Evolutionary conservation across 768 basidiomycete species (phyloP).

Genomic region (Phlebiopsis flavidoalba): DNA sequence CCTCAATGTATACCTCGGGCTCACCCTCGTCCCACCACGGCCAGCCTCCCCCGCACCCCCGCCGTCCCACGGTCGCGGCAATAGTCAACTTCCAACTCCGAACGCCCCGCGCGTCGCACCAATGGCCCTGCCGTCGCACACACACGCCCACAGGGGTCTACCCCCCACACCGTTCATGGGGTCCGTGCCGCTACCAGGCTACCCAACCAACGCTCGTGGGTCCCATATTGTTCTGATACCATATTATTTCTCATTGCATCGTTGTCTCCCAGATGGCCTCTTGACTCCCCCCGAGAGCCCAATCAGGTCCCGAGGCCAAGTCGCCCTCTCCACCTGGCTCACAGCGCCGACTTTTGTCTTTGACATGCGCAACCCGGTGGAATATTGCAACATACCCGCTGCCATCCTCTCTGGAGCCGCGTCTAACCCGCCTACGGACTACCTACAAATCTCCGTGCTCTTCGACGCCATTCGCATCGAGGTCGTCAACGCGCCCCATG

Average conservation of each 20-base stretch:
- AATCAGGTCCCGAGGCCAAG: background rate
- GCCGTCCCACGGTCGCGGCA: conserved; percentile 1
- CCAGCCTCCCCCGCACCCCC: background rate
- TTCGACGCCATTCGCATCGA: background rate
- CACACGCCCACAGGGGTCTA: conserved; percentile 1
- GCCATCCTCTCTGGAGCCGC: conserved; percentile 1
- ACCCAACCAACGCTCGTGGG: background rate
- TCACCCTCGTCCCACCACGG: conserved; percentile 2
- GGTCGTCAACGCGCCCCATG: conserved; percentile 3
- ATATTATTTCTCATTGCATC: background rate
- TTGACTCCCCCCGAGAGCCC: conserved; percentile 5
- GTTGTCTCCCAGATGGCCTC: background rate
- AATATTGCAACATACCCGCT: background rate
- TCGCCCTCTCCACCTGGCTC: background rate
- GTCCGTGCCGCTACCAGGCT: background rate
- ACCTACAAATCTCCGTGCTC: conserved; percentile 7
- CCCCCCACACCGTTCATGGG: conserved; percentile 8
- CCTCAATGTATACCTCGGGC: background rate
- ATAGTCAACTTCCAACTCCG: conserved; percentile 8
- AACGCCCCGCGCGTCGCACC: conserved; percentile 15
- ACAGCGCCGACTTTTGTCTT: background rate
- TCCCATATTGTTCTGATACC: background rate
- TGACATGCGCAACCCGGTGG: conserved; percentile 5
- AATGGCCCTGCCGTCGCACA: conserved; percentile 14
- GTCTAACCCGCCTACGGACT: conserved; percentile 7